Evolutionary conservation across 306 rosid species (phyloP).

Genomic region (Fragaria ananassa): DNA sequence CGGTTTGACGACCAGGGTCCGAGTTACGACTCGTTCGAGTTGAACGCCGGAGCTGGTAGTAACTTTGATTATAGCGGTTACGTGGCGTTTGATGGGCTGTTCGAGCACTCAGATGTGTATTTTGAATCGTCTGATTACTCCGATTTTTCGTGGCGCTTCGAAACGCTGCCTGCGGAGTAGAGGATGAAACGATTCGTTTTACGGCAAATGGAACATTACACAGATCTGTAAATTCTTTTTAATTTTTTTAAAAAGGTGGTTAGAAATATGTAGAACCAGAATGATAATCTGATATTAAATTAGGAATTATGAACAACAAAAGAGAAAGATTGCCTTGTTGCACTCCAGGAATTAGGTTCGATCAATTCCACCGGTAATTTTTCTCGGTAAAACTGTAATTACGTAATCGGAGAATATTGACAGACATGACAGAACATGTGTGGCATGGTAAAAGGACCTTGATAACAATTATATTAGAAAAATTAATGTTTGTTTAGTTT

Average conservation of each 20-base stretch:
- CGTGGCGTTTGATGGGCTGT: conserved; percentile 59
- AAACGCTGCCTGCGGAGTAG: conserved; percentile 65
- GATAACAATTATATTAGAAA: too few species aligned
- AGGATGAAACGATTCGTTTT: conserved; percentile 11
- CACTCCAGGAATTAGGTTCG: not conserved
- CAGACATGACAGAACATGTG: not conserved
- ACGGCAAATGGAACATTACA: conserved; percentile 4
- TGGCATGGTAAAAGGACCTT: not conserved
- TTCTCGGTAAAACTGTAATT: not conserved
- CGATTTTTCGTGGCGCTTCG: conserved; percentile 62
- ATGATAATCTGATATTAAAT: conserved; percentile 8
- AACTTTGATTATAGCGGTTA: conserved; percentile 11
- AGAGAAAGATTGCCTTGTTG: not conserved
- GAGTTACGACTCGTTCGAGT: conserved; percentile 60
- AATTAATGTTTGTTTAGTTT: too few species aligned
- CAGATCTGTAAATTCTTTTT: conserved; percentile 36
- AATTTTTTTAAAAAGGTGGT: not conserved
- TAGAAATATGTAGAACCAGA: conserved; percentile 17
- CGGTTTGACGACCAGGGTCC: conserved; percentile 55
- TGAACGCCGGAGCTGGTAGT: conserved; percentile 15
- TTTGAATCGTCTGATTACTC: conserved; percentile 49
- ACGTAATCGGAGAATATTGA: too few species aligned
- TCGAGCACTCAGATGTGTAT: conserved; percentile 62
- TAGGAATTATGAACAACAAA: conserved; percentile 5
- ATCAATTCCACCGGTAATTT: not conserved